Percentiles rank a stretch among this genome's conserved stretches.
Conservation (phyloP, 495 filamentous ascomycete species). For the Neurospora sp. region DNA sequence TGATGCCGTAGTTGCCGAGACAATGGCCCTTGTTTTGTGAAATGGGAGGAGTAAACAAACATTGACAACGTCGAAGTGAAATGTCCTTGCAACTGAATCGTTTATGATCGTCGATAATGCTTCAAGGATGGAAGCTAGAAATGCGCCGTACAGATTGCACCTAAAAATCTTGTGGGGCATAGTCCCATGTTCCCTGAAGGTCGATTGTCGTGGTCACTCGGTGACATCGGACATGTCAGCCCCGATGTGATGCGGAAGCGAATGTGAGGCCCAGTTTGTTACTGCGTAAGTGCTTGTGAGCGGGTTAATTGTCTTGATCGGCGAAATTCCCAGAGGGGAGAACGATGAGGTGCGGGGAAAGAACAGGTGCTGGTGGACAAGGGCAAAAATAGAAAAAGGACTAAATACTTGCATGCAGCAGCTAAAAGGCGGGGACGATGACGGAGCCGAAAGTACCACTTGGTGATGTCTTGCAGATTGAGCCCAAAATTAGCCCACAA, state of each 20-base stretch:
- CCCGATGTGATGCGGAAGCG: not conserved
- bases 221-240: constrained; percentile 8
- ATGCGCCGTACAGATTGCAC: not conserved
- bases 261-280: not conserved
- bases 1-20: not conserved
- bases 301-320: not conserved
- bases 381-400: constrained; percentile 14
- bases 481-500: constrained; percentile 21
- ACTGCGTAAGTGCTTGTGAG: not conserved
- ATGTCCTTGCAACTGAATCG: not conserved
- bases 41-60: not conserved
- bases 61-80: not conserved
- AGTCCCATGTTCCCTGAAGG: not conserved
- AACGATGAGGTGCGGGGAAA: not conserved
- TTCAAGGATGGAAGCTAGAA: not conserved
- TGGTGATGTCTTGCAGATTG: constrained; percentile 1
- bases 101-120: not conserved
- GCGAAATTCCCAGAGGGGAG: not conserved
- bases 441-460: not conserved
- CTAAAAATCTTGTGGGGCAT: not conserved
- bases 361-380: not conserved
- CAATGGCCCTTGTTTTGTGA: not conserved
- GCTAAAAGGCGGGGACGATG: not conserved
- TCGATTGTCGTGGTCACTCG: not conserved
- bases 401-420: constrained; percentile 1